These are phyloP conservation scores for Phytophthora meadii DNA, from an alignment of 352 stramenopile genomes.

Conservation along the genomic window DNA sequence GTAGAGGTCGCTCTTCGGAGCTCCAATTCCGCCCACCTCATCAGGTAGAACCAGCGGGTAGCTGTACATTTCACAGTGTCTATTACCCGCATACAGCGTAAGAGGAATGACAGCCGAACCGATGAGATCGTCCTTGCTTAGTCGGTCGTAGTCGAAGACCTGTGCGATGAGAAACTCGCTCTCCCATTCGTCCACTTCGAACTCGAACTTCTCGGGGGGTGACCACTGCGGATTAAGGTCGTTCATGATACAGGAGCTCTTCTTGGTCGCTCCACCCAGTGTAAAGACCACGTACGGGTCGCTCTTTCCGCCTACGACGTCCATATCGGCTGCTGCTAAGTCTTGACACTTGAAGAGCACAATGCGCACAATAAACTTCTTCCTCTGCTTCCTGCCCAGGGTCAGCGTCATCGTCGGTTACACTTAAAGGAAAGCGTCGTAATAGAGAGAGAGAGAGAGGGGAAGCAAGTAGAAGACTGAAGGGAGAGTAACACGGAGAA, in stretches of 20 bases:
- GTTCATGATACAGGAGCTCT: slow-evolving; percentile 75
- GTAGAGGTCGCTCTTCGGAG: slow-evolving; percentile 63
- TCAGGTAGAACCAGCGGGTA: slow-evolving; percentile 76
- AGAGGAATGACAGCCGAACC: slow-evolving; percentile 73
- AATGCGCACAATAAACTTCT: slow-evolving; percentile 59
- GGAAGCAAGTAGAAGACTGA: background rate
- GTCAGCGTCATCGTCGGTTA: slow-evolving; percentile 10
- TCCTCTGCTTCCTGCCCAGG: slow-evolving; percentile 20
- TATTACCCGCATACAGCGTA: slow-evolving; percentile 59
- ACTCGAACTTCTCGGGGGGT: slow-evolving; percentile 79
- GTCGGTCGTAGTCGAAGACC: slow-evolving; percentile 78
- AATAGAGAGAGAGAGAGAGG: background rate
- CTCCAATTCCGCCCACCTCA: slow-evolving; percentile 49
- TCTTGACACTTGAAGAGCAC: slow-evolving; percentile 74
- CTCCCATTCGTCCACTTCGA: slow-evolving; percentile 67
- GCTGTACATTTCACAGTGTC: slow-evolving; percentile 72
- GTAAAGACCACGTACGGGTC: slow-evolving; percentile 80
- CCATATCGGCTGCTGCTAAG: slow-evolving; percentile 55
- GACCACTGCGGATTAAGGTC: slow-evolving; percentile 75
- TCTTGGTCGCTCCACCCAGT: slow-evolving; percentile 50
- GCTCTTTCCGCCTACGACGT: slow-evolving; percentile 70
- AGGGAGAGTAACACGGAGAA: slow-evolving; percentile 3
- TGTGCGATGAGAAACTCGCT: slow-evolving; percentile 69
- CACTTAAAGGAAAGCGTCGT: slow-evolving; percentile 1
- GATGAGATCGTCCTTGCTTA: slow-evolving; percentile 76